Evolutionary conservation across 1,139 yeast genomes (phyloP), one percentile per base, ranked within the genome.

Genomic region (Entelexis sorbosivorans): DNA sequence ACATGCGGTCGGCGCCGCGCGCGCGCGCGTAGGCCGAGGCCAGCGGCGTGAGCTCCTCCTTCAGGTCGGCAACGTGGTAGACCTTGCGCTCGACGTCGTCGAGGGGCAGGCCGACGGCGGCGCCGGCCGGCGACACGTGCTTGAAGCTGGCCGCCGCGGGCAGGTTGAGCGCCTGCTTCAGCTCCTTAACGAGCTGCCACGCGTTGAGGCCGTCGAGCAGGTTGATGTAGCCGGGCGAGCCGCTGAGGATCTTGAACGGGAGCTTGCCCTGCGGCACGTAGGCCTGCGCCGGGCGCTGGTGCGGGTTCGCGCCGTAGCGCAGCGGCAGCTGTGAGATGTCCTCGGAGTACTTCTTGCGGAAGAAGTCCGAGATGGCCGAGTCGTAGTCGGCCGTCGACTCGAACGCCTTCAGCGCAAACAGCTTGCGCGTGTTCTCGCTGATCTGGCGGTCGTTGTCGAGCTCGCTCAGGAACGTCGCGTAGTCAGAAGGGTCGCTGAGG

Each of bases 1-100:
- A 88, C 98, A 91, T 91, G 77, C 98, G 83, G 73, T 91, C 98
- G 60, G 98, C 98, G 69, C 98, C 98, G 72, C 98, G 84, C 52
- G 98, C 98, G 72, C 98, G 84, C 43, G 98, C 98, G 65, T 91
- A 91, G 55, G 98, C 98, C 66, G 85, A 85, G 58, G 98, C 98
- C 66, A 91, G 76, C 55, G 97, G 97, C 32, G 96, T 86, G 67
- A 91, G 75, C 51, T 57, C 58, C 75, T 88, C 85, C 71, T 87
- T 95, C 65, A 91, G 87, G 68, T 87, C 96, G 63, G 81, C 81
- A 58, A 91, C 98, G 68, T 91, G 91, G 75, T 91, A 91, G 58
- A 91, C 79, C 71, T 89, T 85, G 79, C 89, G 89, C 74, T 91
- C 98, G 57, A 81, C 75, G 53, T 89, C 97, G 48, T 83, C 66